Evolutionary conservation across 768 basidiomycete species (phyloP), one percentile per base, ranked within the genome.

Genomic region (Austroboletus festivus): DNA sequence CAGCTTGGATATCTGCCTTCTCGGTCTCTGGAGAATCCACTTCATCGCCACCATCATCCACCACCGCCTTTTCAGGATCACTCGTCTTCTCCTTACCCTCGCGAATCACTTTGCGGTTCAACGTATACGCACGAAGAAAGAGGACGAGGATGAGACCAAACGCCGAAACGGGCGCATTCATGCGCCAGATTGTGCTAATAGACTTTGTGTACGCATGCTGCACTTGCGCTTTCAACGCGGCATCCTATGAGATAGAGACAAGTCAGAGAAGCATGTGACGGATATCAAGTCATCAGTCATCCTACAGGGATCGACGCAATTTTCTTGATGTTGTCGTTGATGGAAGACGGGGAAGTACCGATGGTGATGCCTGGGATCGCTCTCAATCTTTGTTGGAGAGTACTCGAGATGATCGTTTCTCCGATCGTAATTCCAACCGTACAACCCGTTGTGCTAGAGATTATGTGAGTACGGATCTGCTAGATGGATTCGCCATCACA

Each of bases 371-470:
- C 63, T 10, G 44, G 4, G 21, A 67, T 53, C 11, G 37, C 52
- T 20, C 22, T 47, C n/a, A 67, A 28, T 30, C 22, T 56, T 38
- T 42, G 47, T 33, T 38, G 47, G 13, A 64, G 55, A 31, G 82
- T 80, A 42, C 79, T 82, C 2, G 83, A 72, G 52, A 82, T 84
- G 49, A 89, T 83, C 3, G 81, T 79, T 58, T 89, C 82, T 24
- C 87, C 86, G 38, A 87, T 63, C 1, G 86, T 79, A 46, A 90
- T 81, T 15, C 86, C 85, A 22, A 91, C 72, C 2, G 88, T 85
- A 31, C 83, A 85, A 15, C 89, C 88, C 42, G 89, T 61, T 3
- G 76, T 80, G 56, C 86, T 85, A 54, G 13, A 44, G 16, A 13
- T 43, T 26, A 53, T 18, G 30, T 13, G 11, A 37, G 18, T 28